Percentiles rank a stretch among this genome's conserved stretches.
phyloP scores from a whole-genome alignment of 2,329 filamentous ascomycete species.

The Epichloe sibirici region DNA sequence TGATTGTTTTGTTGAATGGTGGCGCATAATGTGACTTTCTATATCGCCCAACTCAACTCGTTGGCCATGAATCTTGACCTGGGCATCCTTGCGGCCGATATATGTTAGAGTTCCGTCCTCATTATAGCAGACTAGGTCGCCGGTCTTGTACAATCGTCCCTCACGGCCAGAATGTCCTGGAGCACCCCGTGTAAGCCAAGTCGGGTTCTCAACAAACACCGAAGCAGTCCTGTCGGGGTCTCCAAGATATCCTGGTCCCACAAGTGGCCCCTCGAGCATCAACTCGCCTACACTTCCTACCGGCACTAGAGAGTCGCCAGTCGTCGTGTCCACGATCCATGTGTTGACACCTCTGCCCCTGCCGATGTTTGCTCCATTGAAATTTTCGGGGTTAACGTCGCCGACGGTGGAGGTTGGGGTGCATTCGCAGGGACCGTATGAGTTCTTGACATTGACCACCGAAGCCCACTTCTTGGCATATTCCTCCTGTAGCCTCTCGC shows the following conservation, averaged over 20 bases:
- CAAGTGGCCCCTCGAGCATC: conserved; percentile 8
- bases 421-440: conserved; percentile 4
- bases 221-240: conserved; percentile 7
- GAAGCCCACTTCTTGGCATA: neutral
- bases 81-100: conserved; percentile 37
- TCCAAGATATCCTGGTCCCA: conserved; percentile 9
- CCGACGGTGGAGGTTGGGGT: conserved; percentile 6
- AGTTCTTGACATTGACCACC: conserved; percentile 3
- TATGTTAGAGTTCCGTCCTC: conserved; percentile 23
- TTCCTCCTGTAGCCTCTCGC: neutral
- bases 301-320: conserved; percentile 3
- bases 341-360: conserved; percentile 4
- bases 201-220: conserved; percentile 14
- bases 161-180: conserved; percentile 1
- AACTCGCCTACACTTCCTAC: conserved; percentile 8
- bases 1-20: neutral
- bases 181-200: conserved; percentile 19
- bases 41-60: conserved; percentile 19
- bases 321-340: conserved; percentile 7
- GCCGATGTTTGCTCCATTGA: conserved; percentile 12
- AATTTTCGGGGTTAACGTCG: conserved; percentile 10
- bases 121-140: conserved; percentile 21
- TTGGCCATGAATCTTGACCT: conserved; percentile 43
- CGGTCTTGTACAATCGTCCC: conserved; percentile 20
- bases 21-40: conserved; percentile 7